These are phyloP conservation scores for Monascus ruber DNA, from an alignment of 2,329 filamentous ascomycete species.

Conservation along the genomic window DNA sequence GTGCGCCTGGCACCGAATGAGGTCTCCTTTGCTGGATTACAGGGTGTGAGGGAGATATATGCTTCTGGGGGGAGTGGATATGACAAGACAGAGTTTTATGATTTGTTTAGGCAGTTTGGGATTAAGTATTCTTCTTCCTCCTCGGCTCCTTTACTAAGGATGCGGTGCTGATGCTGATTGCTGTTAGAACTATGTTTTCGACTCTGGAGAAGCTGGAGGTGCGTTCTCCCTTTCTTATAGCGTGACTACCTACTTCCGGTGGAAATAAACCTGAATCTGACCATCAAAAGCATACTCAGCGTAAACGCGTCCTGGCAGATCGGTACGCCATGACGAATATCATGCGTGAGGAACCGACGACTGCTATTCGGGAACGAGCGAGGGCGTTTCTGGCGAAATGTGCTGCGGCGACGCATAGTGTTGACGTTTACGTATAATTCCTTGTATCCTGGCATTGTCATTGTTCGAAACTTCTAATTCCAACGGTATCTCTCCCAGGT, in stretches of 20 bases:
- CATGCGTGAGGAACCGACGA: constrained; percentile 43
- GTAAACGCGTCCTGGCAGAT: constrained; percentile 53
- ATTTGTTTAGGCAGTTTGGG: constrained; percentile 22
- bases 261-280: constrained; percentile 1
- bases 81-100: constrained; percentile 26
- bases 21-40: constrained; percentile 16
- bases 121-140: constrained; percentile 9
- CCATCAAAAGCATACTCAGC: constrained; percentile 44
- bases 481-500: constrained; percentile 7
- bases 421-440: constrained; percentile 51
- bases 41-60: constrained; percentile 22
- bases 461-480: not conserved
- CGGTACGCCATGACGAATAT: constrained; percentile 60
- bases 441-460: not conserved
- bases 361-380: constrained; percentile 48
- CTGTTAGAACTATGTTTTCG: constrained; percentile 27
- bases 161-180: not conserved
- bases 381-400: constrained; percentile 46
- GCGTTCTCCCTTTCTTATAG: not conserved
- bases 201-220: constrained; percentile 17
- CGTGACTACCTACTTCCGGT: no score
- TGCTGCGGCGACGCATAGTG: constrained; percentile 30
- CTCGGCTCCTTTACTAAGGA: not conserved
- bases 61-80: constrained; percentile 24
- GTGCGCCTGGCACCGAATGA: constrained; percentile 21